A percentile compares a stretch with the other conserved stretches of the same genome.
phyloP scores from a whole-genome alignment of 495 filamentous ascomycete species.

The Bathelium albidoporum region DNA sequence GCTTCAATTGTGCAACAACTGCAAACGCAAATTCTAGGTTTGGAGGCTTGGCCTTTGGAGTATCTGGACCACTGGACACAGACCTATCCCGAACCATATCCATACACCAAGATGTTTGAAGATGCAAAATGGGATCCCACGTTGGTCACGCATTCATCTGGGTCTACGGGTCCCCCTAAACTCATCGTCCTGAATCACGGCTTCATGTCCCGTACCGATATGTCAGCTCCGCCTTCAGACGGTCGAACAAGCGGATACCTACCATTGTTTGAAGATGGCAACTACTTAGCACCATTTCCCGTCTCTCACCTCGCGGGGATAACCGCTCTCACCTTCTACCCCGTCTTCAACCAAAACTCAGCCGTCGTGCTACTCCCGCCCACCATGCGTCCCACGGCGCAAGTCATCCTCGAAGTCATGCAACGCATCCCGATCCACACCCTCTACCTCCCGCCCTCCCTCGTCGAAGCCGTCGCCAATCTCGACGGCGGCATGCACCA shows the following conservation, averaged over 20 bases:
- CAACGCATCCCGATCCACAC: not conserved
- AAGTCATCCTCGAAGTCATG: not conserved
- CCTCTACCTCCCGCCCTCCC: not conserved
- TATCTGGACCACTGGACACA: not conserved
- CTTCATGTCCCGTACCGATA: not conserved
- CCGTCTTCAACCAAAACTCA: not conserved
- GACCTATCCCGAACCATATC: conserved; percentile 7
- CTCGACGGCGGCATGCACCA: not conserved
- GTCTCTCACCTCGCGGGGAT: not conserved
- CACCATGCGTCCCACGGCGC: not conserved
- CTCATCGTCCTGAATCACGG: conserved; percentile 8
- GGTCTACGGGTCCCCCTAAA: conserved; percentile 24
- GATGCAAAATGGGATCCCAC: conserved; percentile 22
- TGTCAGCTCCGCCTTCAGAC: not conserved
- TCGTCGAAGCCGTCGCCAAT: not conserved
- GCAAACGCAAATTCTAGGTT: not conserved
- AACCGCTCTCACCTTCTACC: not conserved
- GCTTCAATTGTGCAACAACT: not conserved
- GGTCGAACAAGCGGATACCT: not conserved
- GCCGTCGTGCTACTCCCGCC: not conserved
- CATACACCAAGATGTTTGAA: conserved; percentile 20
- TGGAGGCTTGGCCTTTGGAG: not conserved
- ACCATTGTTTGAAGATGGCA: not conserved
- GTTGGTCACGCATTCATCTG: conserved; percentile 25
- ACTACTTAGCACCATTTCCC: not conserved